These are phyloP conservation scores for Postia placenta DNA, from an alignment of 768 basidiomycete species.

Conservation along the genomic window DNA sequence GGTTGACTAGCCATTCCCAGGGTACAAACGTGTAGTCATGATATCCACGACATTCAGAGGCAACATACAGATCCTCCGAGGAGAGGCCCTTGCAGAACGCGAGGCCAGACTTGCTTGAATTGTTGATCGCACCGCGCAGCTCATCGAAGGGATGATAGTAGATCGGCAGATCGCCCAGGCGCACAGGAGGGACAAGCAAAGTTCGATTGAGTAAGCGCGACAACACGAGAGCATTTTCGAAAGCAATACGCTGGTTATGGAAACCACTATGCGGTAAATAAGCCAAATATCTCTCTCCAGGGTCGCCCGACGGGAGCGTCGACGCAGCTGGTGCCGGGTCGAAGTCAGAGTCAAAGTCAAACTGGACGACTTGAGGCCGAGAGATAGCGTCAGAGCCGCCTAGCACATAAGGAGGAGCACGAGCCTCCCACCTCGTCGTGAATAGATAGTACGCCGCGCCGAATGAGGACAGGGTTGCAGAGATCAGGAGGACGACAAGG, in stretches of 20 bases:
- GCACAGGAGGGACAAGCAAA: conserved; percentile 70
- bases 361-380: conserved; percentile 5
- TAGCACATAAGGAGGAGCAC: neutral
- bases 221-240: conserved; percentile 80
- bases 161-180: conserved; percentile 55
- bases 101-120: conserved; percentile 45
- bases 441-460: conserved; percentile 59
- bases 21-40: conserved; percentile 55
- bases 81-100: conserved; percentile 42
- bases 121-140: conserved; percentile 13
- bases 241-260: conserved; percentile 81
- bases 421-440: conserved; percentile 44
- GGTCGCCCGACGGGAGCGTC: neutral
- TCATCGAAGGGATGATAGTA: conserved; percentile 23
- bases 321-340: neutral
- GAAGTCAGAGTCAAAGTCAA: conserved; percentile 1
- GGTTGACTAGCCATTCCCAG: conserved; percentile 67
- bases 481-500: conserved; percentile 39
- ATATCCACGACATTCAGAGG: conserved; percentile 56
- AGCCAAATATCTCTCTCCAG: conserved; percentile 47
- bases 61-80: conserved; percentile 24
- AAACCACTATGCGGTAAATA: conserved; percentile 83
- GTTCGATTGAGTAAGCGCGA: conserved; percentile 68
- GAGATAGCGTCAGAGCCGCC: conserved; percentile 5
- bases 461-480: conserved; percentile 49